Percentiles rank a stretch among this genome's conserved stretches.
phyloP scores from a whole-genome alignment of 2,329 filamentous ascomycete species.

The Botrytis deweyae region DNA sequence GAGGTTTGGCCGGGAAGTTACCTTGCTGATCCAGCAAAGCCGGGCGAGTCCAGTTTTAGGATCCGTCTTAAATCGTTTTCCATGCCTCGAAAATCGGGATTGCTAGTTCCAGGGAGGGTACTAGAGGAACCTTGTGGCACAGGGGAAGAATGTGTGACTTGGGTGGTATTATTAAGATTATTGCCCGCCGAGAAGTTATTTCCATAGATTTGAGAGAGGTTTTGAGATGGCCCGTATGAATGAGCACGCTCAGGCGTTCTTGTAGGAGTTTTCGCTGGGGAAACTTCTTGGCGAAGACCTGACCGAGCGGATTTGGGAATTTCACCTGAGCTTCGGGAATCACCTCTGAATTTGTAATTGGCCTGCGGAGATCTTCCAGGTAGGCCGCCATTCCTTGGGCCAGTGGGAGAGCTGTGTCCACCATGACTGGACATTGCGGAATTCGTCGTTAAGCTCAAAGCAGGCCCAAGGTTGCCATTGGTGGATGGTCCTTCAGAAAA shows the following conservation, averaged over 20 bases:
- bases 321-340: slow-evolving; percentile 23
- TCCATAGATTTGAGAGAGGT: slow-evolving; percentile 30
- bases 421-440: slow-evolving; percentile 21
- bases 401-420: slow-evolving; percentile 21
- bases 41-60: slow-evolving; percentile 36
- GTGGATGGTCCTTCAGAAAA: slow-evolving; percentile 41
- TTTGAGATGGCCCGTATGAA: slow-evolving; percentile 29
- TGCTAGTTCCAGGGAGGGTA: slow-evolving; percentile 28
- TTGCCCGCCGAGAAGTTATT: slow-evolving; percentile 26
- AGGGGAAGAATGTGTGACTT: slow-evolving; percentile 27
- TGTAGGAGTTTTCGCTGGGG: slow-evolving; percentile 35
- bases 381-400: slow-evolving; percentile 22
- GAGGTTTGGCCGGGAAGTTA: neutral
- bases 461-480: slow-evolving; percentile 7
- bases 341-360: slow-evolving; percentile 24
- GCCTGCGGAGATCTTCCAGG: slow-evolving; percentile 25
- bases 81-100: slow-evolving; percentile 36
- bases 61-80: slow-evolving; percentile 40
- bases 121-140: slow-evolving; percentile 25
- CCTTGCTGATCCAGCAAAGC: slow-evolving; percentile 21
- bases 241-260: slow-evolving; percentile 31
- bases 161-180: slow-evolving; percentile 24
- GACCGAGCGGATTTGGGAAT: slow-evolving; percentile 32
- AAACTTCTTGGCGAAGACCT: slow-evolving; percentile 39
- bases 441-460: slow-evolving; percentile 20